Percentiles rank a stretch among this genome's conserved stretches.
These are phyloP conservation scores for Acacia pycnantha DNA, from an alignment of 331 rosid genomes.

Conservation along the genomic window DNA sequence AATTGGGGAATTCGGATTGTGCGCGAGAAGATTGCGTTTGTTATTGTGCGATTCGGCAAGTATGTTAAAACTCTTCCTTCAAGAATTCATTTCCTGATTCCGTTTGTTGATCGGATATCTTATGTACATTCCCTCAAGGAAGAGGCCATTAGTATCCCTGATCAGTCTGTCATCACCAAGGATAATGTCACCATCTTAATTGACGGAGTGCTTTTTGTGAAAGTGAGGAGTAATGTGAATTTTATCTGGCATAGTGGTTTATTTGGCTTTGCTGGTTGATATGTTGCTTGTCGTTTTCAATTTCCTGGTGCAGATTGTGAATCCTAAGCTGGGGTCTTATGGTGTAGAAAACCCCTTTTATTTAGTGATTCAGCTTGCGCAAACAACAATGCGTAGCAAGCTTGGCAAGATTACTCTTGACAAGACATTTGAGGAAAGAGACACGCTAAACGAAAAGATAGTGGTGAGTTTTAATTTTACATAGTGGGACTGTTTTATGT, in stretches of 20 bases:
- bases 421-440: slow-evolving; percentile 93
- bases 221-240: slow-evolving; percentile 43
- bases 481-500: background rate
- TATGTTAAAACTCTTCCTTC: slow-evolving; percentile 82
- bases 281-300: background rate
- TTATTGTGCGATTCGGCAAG: slow-evolving; percentile 88
- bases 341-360: slow-evolving; percentile 87
- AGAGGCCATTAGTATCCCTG: slow-evolving; percentile 81
- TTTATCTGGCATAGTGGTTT: background rate
- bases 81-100: slow-evolving; percentile 87
- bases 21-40: slow-evolving; percentile 90
- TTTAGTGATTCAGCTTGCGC: slow-evolving; percentile 93
- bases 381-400: slow-evolving; percentile 94
- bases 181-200: slow-evolving; percentile 87
- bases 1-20: slow-evolving; percentile 97
- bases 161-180: slow-evolving; percentile 89
- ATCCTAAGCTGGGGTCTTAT: slow-evolving; percentile 91
- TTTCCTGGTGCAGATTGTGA: slow-evolving; percentile 66
- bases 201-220: slow-evolving; percentile 94
- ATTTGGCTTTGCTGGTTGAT: background rate
- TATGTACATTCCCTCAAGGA: slow-evolving; percentile 93
- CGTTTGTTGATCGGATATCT: slow-evolving; percentile 81
- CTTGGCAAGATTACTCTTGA: slow-evolving; percentile 98
- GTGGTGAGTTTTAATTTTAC: slow-evolving; percentile 46
- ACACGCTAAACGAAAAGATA: slow-evolving; percentile 78